These are phyloP conservation scores for Pythium periplocum DNA, from an alignment of 352 stramenopile genomes.

Conservation along the genomic window DNA sequence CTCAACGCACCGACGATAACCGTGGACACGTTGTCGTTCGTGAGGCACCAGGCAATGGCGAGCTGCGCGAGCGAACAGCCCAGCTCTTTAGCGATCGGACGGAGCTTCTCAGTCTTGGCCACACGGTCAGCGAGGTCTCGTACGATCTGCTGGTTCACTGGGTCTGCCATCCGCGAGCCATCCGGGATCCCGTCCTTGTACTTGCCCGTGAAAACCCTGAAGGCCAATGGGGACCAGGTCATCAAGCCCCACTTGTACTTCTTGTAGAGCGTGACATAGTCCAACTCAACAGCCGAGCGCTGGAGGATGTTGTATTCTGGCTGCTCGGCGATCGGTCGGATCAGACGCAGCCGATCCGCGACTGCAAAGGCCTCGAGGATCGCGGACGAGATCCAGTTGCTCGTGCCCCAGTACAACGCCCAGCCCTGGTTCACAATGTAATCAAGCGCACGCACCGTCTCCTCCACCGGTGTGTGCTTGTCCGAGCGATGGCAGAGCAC, in stretches of 20 bases:
- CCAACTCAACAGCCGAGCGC: constrained; percentile 32
- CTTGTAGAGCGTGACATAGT: constrained; percentile 38
- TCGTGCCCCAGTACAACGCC: constrained; percentile 48
- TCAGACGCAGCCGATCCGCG: constrained; percentile 22
- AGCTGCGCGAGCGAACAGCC: constrained; percentile 34
- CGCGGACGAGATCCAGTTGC: constrained; percentile 38
- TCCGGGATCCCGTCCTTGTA: constrained; percentile 29
- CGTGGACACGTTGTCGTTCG: constrained; percentile 46
- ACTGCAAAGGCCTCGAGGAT: constrained; percentile 42
- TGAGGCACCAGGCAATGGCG: constrained; percentile 47
- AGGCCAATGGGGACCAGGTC: constrained; percentile 37
- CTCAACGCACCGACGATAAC: constrained; percentile 50
- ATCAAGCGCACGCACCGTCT: constrained; percentile 45
- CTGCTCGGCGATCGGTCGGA: constrained; percentile 36
- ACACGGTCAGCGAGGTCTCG: constrained; percentile 11
- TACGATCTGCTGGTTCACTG: neutral
- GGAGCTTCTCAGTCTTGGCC: constrained; percentile 24
- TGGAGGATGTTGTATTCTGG: constrained; percentile 54
- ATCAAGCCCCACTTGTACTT: constrained; percentile 38
- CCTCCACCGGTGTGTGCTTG: constrained; percentile 28
- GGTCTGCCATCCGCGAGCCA: constrained; percentile 23
- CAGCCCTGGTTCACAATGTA: constrained; percentile 36
- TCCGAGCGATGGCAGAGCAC: constrained; percentile 36
- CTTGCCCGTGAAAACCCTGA: constrained; percentile 53
- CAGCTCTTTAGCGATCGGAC: constrained; percentile 31